phyloP scores from a whole-genome alignment of 306 rosid species.

The Glycine tomentella region DNA sequence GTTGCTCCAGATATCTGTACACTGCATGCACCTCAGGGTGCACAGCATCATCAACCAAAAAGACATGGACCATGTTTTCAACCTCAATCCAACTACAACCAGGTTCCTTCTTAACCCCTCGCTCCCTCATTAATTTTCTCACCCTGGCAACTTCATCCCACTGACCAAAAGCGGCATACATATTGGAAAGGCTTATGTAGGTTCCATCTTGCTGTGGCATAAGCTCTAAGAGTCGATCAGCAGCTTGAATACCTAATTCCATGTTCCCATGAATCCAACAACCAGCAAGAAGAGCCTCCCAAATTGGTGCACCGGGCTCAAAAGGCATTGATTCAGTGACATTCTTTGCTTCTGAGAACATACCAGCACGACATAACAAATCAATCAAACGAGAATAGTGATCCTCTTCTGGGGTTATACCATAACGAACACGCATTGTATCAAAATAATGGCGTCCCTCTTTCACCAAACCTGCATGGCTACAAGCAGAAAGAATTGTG shows the following conservation, averaged over 20 bases:
- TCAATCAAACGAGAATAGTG: conserved; percentile 65
- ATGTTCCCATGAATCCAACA: conserved; percentile 60
- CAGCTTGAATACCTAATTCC: conserved; percentile 60
- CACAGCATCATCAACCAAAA: conserved; percentile 59
- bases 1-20: conserved; percentile 57
- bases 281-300: conserved; percentile 70
- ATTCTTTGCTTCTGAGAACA: conserved; percentile 56
- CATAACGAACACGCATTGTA: conserved; percentile 48
- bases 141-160: conserved; percentile 64
- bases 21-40: conserved; percentile 64
- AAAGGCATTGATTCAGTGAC: conserved; percentile 59
- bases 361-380: conserved; percentile 60
- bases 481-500: conserved; percentile 66
- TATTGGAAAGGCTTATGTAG: conserved; percentile 57
- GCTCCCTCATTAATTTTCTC: conserved; percentile 58
- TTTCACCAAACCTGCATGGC: conserved; percentile 61
- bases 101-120: conserved; percentile 65
- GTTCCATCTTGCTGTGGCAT: conserved; percentile 61
- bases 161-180: conserved; percentile 61
- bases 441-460: conserved; percentile 57
- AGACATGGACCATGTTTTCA: conserved; percentile 62
- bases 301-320: conserved; percentile 55
- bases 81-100: conserved; percentile 71
- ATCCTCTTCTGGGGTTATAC: conserved; percentile 61
- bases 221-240: conserved; percentile 55